These are phyloP conservation scores for Clitoria ternatea DNA, from an alignment of 306 rosid genomes.

Conservation along the genomic window DNA sequence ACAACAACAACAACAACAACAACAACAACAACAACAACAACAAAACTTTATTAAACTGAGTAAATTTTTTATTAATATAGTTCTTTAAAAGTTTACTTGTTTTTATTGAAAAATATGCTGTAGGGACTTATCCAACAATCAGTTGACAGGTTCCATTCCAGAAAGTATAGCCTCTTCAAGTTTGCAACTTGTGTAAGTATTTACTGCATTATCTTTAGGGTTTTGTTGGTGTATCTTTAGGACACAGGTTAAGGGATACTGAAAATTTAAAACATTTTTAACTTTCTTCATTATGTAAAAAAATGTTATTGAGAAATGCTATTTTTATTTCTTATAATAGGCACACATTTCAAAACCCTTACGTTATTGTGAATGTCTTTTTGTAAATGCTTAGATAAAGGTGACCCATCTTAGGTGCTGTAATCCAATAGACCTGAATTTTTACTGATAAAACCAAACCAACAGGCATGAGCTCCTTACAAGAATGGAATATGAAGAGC, in stretches of 20 bases:
- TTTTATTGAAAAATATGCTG: conserved; percentile 7
- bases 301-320: background rate
- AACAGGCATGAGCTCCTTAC: background rate
- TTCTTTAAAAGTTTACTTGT: conserved; percentile 9
- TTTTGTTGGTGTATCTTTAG: background rate
- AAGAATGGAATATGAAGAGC: background rate
- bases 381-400: background rate
- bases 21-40: no score
- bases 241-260: background rate
- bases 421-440: background rate
- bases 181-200: conserved; percentile 85
- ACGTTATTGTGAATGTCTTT: background rate
- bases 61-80: no score
- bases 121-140: conserved; percentile 92
- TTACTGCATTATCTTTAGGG: conserved; percentile 7
- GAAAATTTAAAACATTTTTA: background rate
- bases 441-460: background rate
- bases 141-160: conserved; percentile 73
- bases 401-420: background rate
- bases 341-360: background rate
- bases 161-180: conserved; percentile 65
- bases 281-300: background rate
- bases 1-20: no score
- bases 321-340: background rate
- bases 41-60: no score